phyloP scores from a whole-genome alignment of 2,329 filamentous ascomycete genomes.

The Penicillium sp. region DNA sequence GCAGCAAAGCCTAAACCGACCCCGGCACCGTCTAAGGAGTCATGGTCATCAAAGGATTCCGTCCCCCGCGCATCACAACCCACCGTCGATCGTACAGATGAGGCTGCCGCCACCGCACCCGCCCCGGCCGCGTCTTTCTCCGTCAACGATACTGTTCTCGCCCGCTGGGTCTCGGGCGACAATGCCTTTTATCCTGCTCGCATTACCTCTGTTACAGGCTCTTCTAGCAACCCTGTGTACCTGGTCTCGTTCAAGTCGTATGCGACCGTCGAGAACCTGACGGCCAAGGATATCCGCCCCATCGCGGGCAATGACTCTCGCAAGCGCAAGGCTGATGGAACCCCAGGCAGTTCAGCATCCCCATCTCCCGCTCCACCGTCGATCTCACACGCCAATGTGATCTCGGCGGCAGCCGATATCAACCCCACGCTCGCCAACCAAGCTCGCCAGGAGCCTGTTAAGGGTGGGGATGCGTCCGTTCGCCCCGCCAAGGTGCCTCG shows the following conservation, averaged over 20 bases:
- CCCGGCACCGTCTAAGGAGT: constrained; percentile 63
- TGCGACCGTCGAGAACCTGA: constrained; percentile 75
- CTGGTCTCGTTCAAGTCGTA: constrained; percentile 95
- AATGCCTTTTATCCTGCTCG: constrained; percentile 88
- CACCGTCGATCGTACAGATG: constrained; percentile 27
- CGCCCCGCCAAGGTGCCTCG: constrained; percentile 71
- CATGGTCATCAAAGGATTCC: constrained; percentile 70
- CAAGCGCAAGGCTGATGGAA: constrained; percentile 84
- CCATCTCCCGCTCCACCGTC: constrained; percentile 47
- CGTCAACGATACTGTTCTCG: constrained; percentile 87
- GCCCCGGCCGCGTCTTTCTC: constrained; percentile 65
- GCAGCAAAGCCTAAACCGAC: constrained; percentile 45
- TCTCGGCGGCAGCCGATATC: constrained; percentile 68
- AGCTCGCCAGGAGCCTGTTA: constrained; percentile 65
- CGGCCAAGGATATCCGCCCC: constrained; percentile 81
- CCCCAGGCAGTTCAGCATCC: constrained; percentile 57
- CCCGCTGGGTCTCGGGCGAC: constrained; percentile 89
- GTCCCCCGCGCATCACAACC: constrained; percentile 49
- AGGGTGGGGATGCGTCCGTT: constrained; percentile 61
- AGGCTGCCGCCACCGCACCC: constrained; percentile 54
- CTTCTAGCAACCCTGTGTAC: constrained; percentile 86
- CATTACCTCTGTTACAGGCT: constrained; percentile 92
- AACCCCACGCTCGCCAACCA: constrained; percentile 68
- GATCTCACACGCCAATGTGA: constrained; percentile 55
- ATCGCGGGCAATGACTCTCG: constrained; percentile 67